These are phyloP conservation scores for Hylodesmum podocarpum DNA, from an alignment of 306 rosid genomes.

Conservation along the genomic window DNA sequence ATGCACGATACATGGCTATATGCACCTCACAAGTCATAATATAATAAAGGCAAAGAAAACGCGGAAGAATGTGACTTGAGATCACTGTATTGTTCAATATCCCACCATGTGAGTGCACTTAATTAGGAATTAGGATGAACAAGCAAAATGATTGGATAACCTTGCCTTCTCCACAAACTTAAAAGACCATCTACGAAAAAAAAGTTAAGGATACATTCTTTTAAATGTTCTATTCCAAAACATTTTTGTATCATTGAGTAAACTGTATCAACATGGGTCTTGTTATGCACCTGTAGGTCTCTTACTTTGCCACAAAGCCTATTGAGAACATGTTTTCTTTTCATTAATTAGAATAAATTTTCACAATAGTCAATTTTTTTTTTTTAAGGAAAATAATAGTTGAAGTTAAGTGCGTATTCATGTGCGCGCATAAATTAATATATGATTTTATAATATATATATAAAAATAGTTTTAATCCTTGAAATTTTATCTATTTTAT, in stretches of 20 bases:
- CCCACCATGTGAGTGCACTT: neutral
- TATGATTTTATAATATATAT: too few species aligned
- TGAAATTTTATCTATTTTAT: too few species aligned
- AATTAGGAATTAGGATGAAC: neutral
- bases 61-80: neutral
- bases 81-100: neutral
- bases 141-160: neutral
- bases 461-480: too few species aligned
- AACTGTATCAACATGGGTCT: neutral
- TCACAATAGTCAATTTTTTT: too few species aligned
- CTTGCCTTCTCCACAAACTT: neutral
- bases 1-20: neutral
- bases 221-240: neutral
- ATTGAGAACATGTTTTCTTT: too few species aligned
- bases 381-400: too few species aligned
- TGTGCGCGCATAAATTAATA: too few species aligned
- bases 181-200: neutral
- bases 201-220: neutral
- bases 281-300: too few species aligned
- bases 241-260: neutral
- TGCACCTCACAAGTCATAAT: neutral
- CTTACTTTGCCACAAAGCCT: too few species aligned
- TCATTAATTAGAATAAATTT: too few species aligned
- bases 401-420: too few species aligned
- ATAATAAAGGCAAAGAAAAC: neutral